phyloP scores from a whole-genome alignment of 1,284 basidiomycete species.

The Cutaneotrichosporon cavernicola region DNA sequence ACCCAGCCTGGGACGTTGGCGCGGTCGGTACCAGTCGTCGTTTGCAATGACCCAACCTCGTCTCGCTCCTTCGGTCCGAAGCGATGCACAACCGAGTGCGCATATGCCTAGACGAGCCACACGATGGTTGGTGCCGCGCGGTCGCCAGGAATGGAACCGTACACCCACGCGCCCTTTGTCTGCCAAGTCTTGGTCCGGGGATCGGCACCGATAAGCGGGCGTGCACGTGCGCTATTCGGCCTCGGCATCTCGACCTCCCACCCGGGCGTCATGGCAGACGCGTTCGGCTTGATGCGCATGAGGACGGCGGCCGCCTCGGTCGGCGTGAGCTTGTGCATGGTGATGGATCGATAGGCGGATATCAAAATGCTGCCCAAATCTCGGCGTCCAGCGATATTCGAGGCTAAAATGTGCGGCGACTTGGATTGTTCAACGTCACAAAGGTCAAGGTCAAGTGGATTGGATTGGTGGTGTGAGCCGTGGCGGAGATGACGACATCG shows the following conservation, averaged over 20 bases:
- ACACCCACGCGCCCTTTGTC: slow-evolving; percentile 8
- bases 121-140: neutral
- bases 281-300: slow-evolving; percentile 4
- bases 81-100: too few relatives aligned
- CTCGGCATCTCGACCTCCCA: neutral
- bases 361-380: neutral
- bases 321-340: slow-evolving; percentile 2
- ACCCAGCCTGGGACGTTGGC: too few relatives aligned
- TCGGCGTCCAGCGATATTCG: too few relatives aligned
- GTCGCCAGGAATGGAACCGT: neutral
- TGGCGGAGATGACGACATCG: too few relatives aligned
- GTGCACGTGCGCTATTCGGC: neutral
- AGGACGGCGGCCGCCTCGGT: neutral
- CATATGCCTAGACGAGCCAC: neutral
- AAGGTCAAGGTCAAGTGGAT: too few relatives aligned
- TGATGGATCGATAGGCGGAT: neutral
- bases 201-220: neutral
- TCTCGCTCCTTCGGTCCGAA: too few relatives aligned
- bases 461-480: too few relatives aligned
- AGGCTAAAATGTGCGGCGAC: too few relatives aligned
- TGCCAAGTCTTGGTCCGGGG: neutral
- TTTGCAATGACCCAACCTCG: too few relatives aligned
- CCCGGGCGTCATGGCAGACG: neutral
- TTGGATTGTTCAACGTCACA: too few relatives aligned
- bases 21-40: too few relatives aligned